Conservation (phyloP, 2,329 filamentous ascomycete species). For the Botryosphaeria dothidea region DNA sequence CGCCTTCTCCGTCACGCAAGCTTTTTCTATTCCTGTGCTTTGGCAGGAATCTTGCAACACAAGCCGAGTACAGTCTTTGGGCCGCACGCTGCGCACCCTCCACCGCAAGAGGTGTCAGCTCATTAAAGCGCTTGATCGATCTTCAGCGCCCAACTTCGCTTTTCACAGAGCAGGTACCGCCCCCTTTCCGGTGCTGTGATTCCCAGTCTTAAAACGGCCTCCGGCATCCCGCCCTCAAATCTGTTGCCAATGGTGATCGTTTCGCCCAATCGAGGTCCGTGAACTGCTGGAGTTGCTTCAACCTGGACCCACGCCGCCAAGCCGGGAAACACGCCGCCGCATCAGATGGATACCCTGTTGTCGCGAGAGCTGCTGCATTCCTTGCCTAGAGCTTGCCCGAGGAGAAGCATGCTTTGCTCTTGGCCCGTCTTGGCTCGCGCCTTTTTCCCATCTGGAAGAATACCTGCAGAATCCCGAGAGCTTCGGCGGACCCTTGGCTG, state of each 20-base stretch:
- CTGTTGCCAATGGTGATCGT: not conserved
- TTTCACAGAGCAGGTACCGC: not conserved
- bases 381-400: not conserved
- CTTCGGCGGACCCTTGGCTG: not conserved
- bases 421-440: not conserved
- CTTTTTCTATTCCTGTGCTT: not conserved
- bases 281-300: not conserved
- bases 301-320: not conserved
- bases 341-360: not conserved
- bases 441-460: not conserved
- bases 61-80: not conserved
- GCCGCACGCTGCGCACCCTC: not conserved
- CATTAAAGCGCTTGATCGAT: conserved; percentile 9
- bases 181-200: conserved; percentile 11
- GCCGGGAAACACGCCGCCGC: not conserved
- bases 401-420: not conserved
- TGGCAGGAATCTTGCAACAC: conserved; percentile 1
- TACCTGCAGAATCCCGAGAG: not conserved
- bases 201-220: not conserved
- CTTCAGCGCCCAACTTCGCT: conserved; percentile 15
- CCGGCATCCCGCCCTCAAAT: not conserved
- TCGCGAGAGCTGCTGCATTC: not conserved
- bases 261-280: not conserved
- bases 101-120: not conserved
- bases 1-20: not conserved